phyloP scores from a whole-genome alignment of 176 grass and related monocot species.

The Oryza punctata region DNA sequence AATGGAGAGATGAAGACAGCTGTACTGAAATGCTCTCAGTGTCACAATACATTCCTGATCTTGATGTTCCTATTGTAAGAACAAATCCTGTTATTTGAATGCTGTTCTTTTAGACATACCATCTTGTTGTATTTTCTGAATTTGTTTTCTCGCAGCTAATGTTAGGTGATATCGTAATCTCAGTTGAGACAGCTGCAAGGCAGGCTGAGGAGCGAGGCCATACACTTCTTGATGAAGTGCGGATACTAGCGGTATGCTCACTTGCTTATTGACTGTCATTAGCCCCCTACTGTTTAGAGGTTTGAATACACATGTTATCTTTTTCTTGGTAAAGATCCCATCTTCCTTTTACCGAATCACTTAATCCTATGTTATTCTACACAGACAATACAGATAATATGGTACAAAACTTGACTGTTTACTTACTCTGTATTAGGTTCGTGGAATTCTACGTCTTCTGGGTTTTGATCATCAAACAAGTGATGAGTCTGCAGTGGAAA shows the following conservation, averaged over 20 bases:
- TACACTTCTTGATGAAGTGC: constrained; percentile 92
- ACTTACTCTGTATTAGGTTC: constrained; percentile 59
- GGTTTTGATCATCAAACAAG: constrained; percentile 74
- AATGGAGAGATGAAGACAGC: constrained; percentile 64
- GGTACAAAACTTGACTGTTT: background rate
- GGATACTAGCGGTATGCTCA: constrained; percentile 67
- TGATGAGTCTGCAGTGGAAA: constrained; percentile 74
- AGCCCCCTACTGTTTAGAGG: background rate
- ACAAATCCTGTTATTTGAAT: constrained; percentile 32
- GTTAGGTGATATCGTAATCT: constrained; percentile 88
- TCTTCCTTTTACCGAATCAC: background rate
- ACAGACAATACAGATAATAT: background rate
- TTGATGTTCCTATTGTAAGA: constrained; percentile 87
- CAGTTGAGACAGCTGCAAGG: constrained; percentile 83
- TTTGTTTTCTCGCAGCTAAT: constrained; percentile 63
- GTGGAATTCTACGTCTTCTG: constrained; percentile 81
- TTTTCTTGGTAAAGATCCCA: background rate
- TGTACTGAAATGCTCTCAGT: constrained; percentile 74
- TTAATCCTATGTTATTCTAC: background rate
- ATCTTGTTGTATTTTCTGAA: constrained; percentile 21
- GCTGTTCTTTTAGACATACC: background rate
- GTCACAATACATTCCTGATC: constrained; percentile 63
- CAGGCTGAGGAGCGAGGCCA: constrained; percentile 92
- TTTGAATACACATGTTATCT: background rate
- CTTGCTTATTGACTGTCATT: constrained; percentile 1